Evolutionary conservation across 495 filamentous ascomycete species (phyloP), one percentile per base, ranked within the genome.

Genomic region (Ramalina intermedia): DNA sequence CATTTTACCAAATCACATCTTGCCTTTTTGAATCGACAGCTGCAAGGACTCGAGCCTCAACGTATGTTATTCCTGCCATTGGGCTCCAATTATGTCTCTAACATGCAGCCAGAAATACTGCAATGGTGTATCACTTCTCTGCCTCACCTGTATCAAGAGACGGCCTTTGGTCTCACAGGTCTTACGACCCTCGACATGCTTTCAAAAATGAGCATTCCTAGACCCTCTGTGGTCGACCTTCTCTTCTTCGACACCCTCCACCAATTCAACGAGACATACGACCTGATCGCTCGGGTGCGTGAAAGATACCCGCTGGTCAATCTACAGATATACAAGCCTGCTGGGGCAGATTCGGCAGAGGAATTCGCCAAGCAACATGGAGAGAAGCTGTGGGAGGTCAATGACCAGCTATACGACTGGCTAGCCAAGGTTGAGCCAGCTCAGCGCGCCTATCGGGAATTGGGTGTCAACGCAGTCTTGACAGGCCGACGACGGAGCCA

Each of bases 201-300:
- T 21, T 89, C 89, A 51, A 86, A 87, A 61, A 70, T 96, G 56
- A 76, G 85, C 51, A 67, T 78, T 24, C 80, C 84, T 46, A 73
- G 75, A 7, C 74, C 81, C 11, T 67, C 72, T 38, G 71, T 78
- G 43, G 78, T 95, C 53, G 87, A 96, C 59, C 76, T 93, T 44
- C 85, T 98, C 68, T 98, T 96, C 76, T 81, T 96, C 55, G 88
- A 98, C 68, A 98, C 91, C 21, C 76, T 95, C 9, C 82, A 96
- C 69, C 91, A 98, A 70, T 98, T 98, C 66, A 60, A 79, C 43
- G 90, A 98, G 68, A 98, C 93, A 14, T 74, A 85, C 27, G 73
- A 76, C 44, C 76, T 98, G 4, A 80, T 96, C 39, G 80, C 90
- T 58, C 76, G 78, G 38, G 80, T 95, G 50, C 77, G 77, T 59